phyloP scores from a whole-genome alignment of 176 grass and related monocot genomes.

The Bothriochloa decipiens region DNA sequence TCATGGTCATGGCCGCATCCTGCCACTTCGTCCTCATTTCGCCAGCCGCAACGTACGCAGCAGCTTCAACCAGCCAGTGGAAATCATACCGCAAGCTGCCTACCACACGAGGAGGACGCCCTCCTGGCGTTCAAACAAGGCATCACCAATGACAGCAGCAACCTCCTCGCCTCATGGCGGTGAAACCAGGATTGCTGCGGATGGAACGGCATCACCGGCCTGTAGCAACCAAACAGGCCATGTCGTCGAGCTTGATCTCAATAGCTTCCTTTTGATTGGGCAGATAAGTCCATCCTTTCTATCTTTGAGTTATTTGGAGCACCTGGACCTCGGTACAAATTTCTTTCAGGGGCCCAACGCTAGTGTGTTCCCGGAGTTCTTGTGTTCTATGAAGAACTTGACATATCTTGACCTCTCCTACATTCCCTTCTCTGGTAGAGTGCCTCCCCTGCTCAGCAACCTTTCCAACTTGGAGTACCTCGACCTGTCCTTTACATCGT shows the following conservation, averaged over 20 bases:
- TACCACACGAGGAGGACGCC: not conserved
- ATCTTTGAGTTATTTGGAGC: constrained; percentile 18
- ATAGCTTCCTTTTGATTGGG: not conserved
- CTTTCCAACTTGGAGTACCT: constrained; percentile 8
- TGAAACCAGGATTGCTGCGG: constrained; percentile 19
- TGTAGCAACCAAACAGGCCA: constrained; percentile 10
- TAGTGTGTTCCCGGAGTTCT: constrained; percentile 11
- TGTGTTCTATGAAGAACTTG: constrained; percentile 37
- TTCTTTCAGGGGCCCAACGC: not conserved
- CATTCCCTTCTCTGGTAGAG: not conserved
- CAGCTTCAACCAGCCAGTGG: not conserved
- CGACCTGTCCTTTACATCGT: not conserved
- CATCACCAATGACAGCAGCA: not conserved
- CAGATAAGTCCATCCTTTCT: constrained; percentile 44
- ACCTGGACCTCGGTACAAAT: constrained; percentile 21
- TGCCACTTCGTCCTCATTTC: no score
- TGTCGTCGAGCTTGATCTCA: constrained; percentile 13
- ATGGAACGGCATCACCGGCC: constrained; percentile 26
- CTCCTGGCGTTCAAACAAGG: constrained; percentile 41
- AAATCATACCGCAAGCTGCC: not conserved
- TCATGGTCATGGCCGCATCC: no score
- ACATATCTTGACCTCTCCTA: constrained; percentile 9
- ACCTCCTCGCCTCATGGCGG: constrained; percentile 22
- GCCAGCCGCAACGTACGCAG: no score
- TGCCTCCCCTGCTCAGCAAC: constrained; percentile 29